Conservation (phyloP, 2,329 filamentous ascomycete genomes). For the Penicillium sp. region DNA sequence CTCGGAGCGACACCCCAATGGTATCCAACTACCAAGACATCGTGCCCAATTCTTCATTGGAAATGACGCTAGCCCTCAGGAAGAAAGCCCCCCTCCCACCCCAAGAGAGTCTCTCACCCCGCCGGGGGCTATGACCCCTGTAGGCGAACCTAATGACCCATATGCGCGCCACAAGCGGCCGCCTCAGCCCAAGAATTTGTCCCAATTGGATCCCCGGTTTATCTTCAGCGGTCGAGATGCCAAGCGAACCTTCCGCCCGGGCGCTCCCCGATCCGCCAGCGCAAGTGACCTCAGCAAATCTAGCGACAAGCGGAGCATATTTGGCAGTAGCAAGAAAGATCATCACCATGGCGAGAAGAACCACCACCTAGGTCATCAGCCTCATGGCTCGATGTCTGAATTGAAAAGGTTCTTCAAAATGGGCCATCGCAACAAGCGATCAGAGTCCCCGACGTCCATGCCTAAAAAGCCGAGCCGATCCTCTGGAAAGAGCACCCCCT, state of each 20-base stretch:
- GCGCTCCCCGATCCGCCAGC: constrained; percentile 50
- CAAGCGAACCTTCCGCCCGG: constrained; percentile 50
- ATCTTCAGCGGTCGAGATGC: constrained; percentile 77
- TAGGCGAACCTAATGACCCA: constrained; percentile 77
- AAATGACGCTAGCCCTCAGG: constrained; percentile 56
- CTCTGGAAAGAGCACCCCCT: constrained; percentile 52
- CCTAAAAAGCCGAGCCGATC: constrained; percentile 57
- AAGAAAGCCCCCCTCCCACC: constrained; percentile 63
- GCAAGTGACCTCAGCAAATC: constrained; percentile 41
- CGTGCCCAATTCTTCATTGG: constrained; percentile 58
- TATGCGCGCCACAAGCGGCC: constrained; percentile 80
- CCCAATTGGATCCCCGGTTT: constrained; percentile 75
- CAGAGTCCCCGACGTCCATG: constrained; percentile 61
- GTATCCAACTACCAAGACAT: constrained; percentile 49
- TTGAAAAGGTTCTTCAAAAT: constrained; percentile 93
- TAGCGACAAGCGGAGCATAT: constrained; percentile 54
- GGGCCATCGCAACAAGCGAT: constrained; percentile 63
- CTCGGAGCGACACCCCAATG: constrained; percentile 44
- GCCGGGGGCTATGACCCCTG: constrained; percentile 74
- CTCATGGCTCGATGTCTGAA: constrained; percentile 82
- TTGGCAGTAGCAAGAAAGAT: constrained; percentile 57
- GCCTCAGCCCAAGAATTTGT: constrained; percentile 64
- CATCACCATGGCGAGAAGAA: constrained; percentile 46
- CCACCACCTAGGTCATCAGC: constrained; percentile 53
- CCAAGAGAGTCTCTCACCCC: constrained; percentile 53